Evolutionary conservation across 2,329 filamentous ascomycete genomes (phyloP), one percentile per base, ranked within the genome.

Genomic region (Phialophora expanda): DNA sequence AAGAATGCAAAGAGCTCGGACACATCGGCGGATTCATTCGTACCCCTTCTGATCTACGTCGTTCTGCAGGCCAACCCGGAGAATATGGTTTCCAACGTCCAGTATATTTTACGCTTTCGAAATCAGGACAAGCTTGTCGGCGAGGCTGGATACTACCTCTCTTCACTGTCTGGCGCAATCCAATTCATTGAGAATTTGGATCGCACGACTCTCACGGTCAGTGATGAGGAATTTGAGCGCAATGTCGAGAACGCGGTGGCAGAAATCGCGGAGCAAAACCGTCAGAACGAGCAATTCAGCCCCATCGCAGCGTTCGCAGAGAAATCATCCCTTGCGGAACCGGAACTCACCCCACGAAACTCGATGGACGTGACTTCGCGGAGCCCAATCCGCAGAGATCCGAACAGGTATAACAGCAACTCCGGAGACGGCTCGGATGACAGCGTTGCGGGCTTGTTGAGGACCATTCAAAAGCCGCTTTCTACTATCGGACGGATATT

Each of bases 91-190:
- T 97, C 93, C 66, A 99, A 99, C 77, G 92, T 99, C 2, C 95
- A 99, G 78, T 99, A 99, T 77, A 98, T 99, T 69, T 83, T 98
- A 59, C 89, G 96, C 54, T 99, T 99, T 81, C 88, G 95, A 59
- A 97, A 98, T 74, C 95, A 97, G 78, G 95, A 99, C 61, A 98
- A 98, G 77, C 87, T 99, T 0, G 91, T 91, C 26, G 95, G 95
- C n/a, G 95, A 99, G 81, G 94, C 95, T 14, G 95, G 95, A 12
- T 99, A 99, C 79, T 99, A 99, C 78, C 86, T 99, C 62, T 98
- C 94, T 34, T 98, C 95, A 7, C 81, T 99, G 72, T 77, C 71
- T 66, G 95, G 95, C 61, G 95, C 93, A 46, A 90, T 99, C 57
- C 93, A 97, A 73, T 99, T 99, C 77, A 91, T 99, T 72, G 95